Base-by-base conservation (phyloP, 108 stramenopile species). In the Epithemia pelagica region DNA sequence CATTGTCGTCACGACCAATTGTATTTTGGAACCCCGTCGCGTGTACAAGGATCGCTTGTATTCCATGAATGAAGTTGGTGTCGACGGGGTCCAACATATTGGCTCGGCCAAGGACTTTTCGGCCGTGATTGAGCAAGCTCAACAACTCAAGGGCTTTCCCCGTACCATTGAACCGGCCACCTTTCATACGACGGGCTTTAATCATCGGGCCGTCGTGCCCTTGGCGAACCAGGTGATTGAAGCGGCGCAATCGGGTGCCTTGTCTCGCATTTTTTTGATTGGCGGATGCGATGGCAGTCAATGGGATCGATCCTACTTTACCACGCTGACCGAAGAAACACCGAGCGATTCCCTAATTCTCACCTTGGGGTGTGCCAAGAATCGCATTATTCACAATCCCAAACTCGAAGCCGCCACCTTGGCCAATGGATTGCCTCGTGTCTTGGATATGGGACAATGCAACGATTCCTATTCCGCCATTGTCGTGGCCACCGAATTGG, bases 381-480 rank as follows among this genome's bases (percentile, higher is more conserved):
- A 87, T 63, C 84, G 91, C 1, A 59, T 88, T 57, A 76, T 85
- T 65, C 78, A 82, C 52, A 71, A 68, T 53, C 28, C 70, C 59
- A 82, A 86, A 63, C 72, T 89, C 8, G 58, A 78, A 32, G 26
- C 1, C 3, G 65, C 52, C 15, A 54, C 46, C 10, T 24, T 66
- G 15, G 70, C 74, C 32, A 90, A 83, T 67, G 88, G 87, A 19
- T 77, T 92, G 69, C 89, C 92, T 0, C 79, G 92, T 20, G 72
- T 93, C 1, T 66, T 93, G 52, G 92, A 93, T 73, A 87, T 90
- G 86, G 92, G 92, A 31, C 92, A 93, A 65, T 90, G 92, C 71
- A 93, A 93, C 56, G 92, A 93, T 68, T 58, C 79, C 0, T 93
- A 87, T 66, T 78, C 82, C 28, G 92, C 92, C 52, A 76, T 93